These are phyloP conservation scores for Trematosphaeria pertusa DNA, from an alignment of 2,329 filamentous ascomycete genomes.

Conservation along the genomic window DNA sequence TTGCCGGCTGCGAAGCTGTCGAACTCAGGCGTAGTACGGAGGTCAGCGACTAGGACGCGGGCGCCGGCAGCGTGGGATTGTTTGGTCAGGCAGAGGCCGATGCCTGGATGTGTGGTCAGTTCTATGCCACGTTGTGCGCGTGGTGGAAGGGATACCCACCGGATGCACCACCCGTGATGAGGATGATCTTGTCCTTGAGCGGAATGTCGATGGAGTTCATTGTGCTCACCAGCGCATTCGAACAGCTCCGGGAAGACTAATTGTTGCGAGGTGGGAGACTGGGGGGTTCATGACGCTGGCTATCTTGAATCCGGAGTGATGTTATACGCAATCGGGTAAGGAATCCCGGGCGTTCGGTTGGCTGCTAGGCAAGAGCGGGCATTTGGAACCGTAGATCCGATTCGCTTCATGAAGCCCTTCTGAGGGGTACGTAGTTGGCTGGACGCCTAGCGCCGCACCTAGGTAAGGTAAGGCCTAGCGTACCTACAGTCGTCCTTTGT, in stretches of 20 bases:
- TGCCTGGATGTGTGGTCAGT: slow-evolving; percentile 27
- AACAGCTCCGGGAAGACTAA: background rate
- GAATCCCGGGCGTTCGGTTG: slow-evolving; percentile 7
- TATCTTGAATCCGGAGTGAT: background rate
- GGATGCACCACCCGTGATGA: slow-evolving; percentile 46
- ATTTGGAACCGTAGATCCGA: no score
- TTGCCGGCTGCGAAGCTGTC: slow-evolving; percentile 25
- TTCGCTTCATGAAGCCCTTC: no score
- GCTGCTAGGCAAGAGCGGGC: slow-evolving; percentile 1
- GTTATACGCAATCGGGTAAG: slow-evolving; percentile 8
- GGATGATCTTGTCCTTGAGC: slow-evolving; percentile 39
- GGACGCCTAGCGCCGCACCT: no score
- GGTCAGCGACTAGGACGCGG: slow-evolving; percentile 32
- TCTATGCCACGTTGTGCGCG: background rate
- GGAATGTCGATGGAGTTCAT: slow-evolving; percentile 37
- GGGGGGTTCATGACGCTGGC: background rate
- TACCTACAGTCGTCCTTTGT: no score
- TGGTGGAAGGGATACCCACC: slow-evolving; percentile 18
- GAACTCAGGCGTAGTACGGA: slow-evolving; percentile 30
- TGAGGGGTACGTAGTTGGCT: no score
- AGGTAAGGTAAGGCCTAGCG: no score
- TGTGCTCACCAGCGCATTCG: background rate
- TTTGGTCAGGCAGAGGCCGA: slow-evolving; percentile 40
- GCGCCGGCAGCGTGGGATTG: slow-evolving; percentile 33
- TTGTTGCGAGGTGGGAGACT: background rate